A percentile compares a stretch with the other conserved stretches of the same genome.
These are phyloP conservation scores for Euphrasia confusa DNA, from an alignment of 257 asterid genomes.

Conservation along the genomic window DNA sequence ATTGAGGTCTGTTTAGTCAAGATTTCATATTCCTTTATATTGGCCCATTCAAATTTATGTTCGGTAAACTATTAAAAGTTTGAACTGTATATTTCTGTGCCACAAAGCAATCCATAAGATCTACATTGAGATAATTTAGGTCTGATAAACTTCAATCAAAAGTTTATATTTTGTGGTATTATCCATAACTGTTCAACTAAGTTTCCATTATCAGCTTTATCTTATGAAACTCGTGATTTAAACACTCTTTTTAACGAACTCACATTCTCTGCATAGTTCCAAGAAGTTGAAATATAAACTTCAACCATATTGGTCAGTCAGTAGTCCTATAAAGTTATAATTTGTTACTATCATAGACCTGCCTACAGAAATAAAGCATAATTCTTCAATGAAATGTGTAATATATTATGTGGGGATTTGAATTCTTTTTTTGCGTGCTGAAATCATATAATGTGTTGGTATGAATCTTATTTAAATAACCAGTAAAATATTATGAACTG, in stretches of 20 bases:
- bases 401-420: background rate
- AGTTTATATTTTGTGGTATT: background rate
- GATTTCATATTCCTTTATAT: slow-evolving; percentile 13
- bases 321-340: too few species aligned
- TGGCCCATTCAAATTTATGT: slow-evolving; percentile 4
- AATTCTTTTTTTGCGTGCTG: background rate
- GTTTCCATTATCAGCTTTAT: background rate
- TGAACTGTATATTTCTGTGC: background rate
- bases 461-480: slow-evolving; percentile 1
- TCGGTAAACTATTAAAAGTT: background rate
- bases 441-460: background rate
- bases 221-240: background rate
- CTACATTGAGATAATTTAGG: too few species aligned
- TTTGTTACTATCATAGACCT: too few species aligned
- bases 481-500: background rate
- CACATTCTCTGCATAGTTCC: background rate
- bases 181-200: background rate
- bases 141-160: too few species aligned
- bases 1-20: slow-evolving; percentile 60
- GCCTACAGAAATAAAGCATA: background rate
- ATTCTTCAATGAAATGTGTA: background rate
- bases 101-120: background rate
- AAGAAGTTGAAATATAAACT: background rate
- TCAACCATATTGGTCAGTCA: background rate
- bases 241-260: background rate